Evolutionary conservation across 352 stramenopile genomes (phyloP).

Genomic region (Pythium aphanidermatum): DNA sequence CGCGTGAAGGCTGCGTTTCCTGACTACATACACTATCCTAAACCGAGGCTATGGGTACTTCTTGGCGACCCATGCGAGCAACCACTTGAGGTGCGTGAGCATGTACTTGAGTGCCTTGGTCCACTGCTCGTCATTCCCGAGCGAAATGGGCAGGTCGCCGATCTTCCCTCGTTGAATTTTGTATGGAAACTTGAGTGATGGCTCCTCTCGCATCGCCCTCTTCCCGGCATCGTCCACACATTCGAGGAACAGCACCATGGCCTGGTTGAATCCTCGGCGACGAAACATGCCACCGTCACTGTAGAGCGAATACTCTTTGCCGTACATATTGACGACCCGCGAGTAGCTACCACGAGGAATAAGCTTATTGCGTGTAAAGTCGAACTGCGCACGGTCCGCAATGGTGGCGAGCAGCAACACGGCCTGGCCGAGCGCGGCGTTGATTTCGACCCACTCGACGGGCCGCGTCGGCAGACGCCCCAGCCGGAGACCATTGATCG

Average conservation of each 20-base stretch:
- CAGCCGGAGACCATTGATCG: conserved; percentile 85
- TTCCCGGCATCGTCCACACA: conserved; percentile 84
- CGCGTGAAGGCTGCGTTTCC: no score
- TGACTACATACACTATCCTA: no score
- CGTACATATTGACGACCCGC: conserved; percentile 80
- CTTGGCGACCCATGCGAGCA: conserved; percentile 90
- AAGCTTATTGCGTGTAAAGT: conserved; percentile 79
- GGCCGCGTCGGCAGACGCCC: conserved; percentile 72
- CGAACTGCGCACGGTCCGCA: conserved; percentile 67
- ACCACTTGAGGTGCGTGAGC: conserved; percentile 87
- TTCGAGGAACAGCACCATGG: conserved; percentile 87
- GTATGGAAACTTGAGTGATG: conserved; percentile 87
- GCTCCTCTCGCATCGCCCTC: conserved; percentile 85
- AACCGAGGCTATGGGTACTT: conserved; percentile 46
- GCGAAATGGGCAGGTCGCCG: conserved; percentile 80
- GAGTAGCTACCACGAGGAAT: conserved; percentile 82
- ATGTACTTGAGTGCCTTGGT: conserved; percentile 83
- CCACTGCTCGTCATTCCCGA: conserved; percentile 89
- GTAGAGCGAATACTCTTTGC: conserved; percentile 77
- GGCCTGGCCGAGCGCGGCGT: conserved; percentile 79
- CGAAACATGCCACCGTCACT: conserved; percentile 85
- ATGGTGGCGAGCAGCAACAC: conserved; percentile 83
- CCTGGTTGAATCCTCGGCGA: conserved; percentile 88
- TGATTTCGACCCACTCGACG: conserved; percentile 90
- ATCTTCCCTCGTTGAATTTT: conserved; percentile 89